Evolutionary conservation across 345 rosid genomes (phyloP).

Genomic region (Salix koriyanagi): DNA sequence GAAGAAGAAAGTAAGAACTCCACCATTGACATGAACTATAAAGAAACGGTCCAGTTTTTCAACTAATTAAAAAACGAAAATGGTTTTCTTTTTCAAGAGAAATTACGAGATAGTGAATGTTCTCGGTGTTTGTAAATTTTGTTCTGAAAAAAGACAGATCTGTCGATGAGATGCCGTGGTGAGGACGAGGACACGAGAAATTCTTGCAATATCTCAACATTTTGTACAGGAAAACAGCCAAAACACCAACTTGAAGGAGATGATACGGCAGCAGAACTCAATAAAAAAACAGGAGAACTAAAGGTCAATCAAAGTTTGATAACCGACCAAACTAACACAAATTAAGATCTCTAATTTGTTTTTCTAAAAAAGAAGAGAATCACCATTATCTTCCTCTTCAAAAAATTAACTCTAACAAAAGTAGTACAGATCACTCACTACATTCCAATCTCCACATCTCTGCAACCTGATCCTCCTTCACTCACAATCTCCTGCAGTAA

Average conservation of each 20-base stretch:
- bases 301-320: neutral
- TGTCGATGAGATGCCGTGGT: constrained; percentile 1
- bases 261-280: constrained; percentile 2
- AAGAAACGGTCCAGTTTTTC: no score
- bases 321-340: constrained; percentile 5
- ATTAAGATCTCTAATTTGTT: constrained; percentile 14
- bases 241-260: constrained; percentile 30
- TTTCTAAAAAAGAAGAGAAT: constrained; percentile 17
- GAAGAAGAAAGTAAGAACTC: no score
- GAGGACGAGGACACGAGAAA: constrained; percentile 9
- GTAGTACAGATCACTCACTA: constrained; percentile 21
- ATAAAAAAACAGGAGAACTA: neutral
- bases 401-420: constrained; percentile 15
- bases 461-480: constrained; percentile 56
- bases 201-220: constrained; percentile 28
- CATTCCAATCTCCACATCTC: constrained; percentile 58
- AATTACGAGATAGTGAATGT: no score
- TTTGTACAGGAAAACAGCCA: constrained; percentile 41
- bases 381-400: constrained; percentile 3
- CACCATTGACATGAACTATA: no score
- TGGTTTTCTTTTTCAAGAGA: no score
- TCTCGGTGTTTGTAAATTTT: no score
- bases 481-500: constrained; percentile 34
- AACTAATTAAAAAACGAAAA: no score
- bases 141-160: constrained; percentile 2